Evolutionary conservation across 2,329 filamentous ascomycete genomes (phyloP).

Genomic region (Cercospora sp.): DNA sequence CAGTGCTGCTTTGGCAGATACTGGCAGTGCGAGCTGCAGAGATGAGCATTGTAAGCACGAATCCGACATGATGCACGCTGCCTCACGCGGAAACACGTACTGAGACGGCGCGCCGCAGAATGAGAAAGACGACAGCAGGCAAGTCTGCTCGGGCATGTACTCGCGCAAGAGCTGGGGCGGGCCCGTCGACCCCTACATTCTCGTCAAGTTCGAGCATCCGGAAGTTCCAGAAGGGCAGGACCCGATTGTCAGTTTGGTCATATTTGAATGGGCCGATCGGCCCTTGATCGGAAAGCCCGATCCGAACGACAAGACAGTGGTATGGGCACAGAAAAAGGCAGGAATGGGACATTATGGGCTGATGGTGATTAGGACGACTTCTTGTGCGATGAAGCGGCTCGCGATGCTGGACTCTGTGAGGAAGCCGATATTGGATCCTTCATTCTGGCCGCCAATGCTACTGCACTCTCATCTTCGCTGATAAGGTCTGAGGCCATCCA

Average conservation of each 20-base stretch:
- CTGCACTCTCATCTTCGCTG: conserved; percentile 65
- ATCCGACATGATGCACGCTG: neutral
- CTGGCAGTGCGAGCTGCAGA: conserved; percentile 33
- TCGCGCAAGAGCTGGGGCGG: conserved; percentile 86
- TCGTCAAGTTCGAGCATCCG: conserved; percentile 71
- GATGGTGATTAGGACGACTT: conserved; percentile 55
- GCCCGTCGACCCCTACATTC: conserved; percentile 82
- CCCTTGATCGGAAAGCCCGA: conserved; percentile 70
- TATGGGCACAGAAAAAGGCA: neutral
- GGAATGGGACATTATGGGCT: conserved; percentile 9
- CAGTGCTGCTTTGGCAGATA: conserved; percentile 35
- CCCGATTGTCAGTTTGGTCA: conserved; percentile 76
- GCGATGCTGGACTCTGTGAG: conserved; percentile 71
- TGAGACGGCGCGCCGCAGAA: conserved; percentile 55
- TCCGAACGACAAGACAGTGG: conserved; percentile 40
- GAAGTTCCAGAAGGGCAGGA: conserved; percentile 61
- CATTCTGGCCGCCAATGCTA: conserved; percentile 75
- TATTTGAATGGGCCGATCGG: conserved; percentile 93
- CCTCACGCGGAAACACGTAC: neutral
- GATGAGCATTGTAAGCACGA: conserved; percentile 36
- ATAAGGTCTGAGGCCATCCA: conserved; percentile 81
- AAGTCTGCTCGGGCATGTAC: conserved; percentile 94
- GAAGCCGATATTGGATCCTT: conserved; percentile 78
- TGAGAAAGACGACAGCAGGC: conserved; percentile 71
- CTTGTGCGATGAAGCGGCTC: conserved; percentile 73